Evolutionary conservation across 2,329 filamentous ascomycete species (phyloP).

Genomic region (Pseudocercospora macadamiae): DNA sequence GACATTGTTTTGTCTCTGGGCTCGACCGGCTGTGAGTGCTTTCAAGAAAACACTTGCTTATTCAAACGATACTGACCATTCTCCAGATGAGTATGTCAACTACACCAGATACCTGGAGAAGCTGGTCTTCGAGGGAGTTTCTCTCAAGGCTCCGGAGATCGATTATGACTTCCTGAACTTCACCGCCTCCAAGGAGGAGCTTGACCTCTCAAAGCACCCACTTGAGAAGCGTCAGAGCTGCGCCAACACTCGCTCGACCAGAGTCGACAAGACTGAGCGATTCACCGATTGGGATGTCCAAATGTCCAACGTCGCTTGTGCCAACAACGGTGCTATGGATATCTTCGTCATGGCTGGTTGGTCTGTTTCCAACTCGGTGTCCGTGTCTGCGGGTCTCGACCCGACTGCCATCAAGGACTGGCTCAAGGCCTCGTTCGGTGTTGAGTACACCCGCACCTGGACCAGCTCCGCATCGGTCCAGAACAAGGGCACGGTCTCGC

Average conservation of each 20-base stretch:
- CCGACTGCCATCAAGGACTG: slow-evolving; percentile 1
- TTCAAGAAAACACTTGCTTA: too few species aligned
- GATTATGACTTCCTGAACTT: slow-evolving; percentile 17
- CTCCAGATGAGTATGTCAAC: not conserved
- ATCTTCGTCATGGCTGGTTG: slow-evolving; percentile 17
- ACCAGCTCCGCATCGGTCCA: slow-evolving; percentile 11
- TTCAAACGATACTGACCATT: not conserved
- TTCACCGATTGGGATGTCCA: slow-evolving; percentile 27
- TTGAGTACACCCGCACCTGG: slow-evolving; percentile 13
- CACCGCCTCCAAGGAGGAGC: slow-evolving; percentile 1
- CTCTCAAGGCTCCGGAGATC: slow-evolving; percentile 4
- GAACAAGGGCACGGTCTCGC: slow-evolving; percentile 18
- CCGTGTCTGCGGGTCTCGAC: slow-evolving; percentile 4
- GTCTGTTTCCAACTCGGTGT: slow-evolving; percentile 15
- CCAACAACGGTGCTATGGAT: slow-evolving; percentile 5
- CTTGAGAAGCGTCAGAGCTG: slow-evolving; percentile 15
- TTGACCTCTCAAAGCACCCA: not conserved
- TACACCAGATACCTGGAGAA: not conserved
- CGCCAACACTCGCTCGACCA: slow-evolving; percentile 1
- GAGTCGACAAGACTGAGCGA: slow-evolving; percentile 7
- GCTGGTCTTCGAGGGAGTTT: slow-evolving; percentile 3
- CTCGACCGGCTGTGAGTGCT: not conserved
- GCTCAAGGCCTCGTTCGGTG: slow-evolving; percentile 7
- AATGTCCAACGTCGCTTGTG: slow-evolving; percentile 25
- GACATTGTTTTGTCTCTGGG: not conserved